A percentile compares a stretch with the other conserved stretches of the same genome.
Conservation (phyloP, 1,284 basidiomycete species). For the Sanghuangporus baumii region DNA sequence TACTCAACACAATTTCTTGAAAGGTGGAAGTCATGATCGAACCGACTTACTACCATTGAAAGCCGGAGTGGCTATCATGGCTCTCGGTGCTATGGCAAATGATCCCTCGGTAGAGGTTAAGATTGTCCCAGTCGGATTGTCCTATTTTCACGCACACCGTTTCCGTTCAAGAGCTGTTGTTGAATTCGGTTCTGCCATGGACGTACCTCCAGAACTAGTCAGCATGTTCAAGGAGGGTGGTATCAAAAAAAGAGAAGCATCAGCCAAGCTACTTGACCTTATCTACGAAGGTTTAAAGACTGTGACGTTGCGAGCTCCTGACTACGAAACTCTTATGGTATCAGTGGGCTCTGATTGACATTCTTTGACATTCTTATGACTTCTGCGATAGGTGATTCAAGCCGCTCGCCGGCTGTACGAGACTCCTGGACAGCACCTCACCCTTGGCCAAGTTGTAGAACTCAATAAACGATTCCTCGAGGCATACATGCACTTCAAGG, state of each 20-base stretch:
- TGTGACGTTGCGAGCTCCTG: slow-evolving; percentile 93
- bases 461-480: slow-evolving; percentile 93
- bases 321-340: slow-evolving; percentile 98
- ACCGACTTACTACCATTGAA: slow-evolving; percentile 93
- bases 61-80: slow-evolving; percentile 95
- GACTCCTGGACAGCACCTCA: slow-evolving; percentile 91
- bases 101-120: slow-evolving; percentile 84
- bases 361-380: neutral
- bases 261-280: slow-evolving; percentile 84
- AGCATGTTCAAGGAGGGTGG: slow-evolving; percentile 92
- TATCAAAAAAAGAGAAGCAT: slow-evolving; percentile 84
- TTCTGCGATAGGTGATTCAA: slow-evolving; percentile 72
- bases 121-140: slow-evolving; percentile 91
- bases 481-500: slow-evolving; percentile 90
- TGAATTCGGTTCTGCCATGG: slow-evolving; percentile 91
- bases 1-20: slow-evolving; percentile 1
- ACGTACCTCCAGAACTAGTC: slow-evolving; percentile 83
- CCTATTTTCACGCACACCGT: slow-evolving; percentile 93
- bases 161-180: slow-evolving; percentile 95
- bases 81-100: slow-evolving; percentile 93
- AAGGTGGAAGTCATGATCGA: slow-evolving; percentile 94
- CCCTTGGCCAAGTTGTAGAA: slow-evolving; percentile 95
- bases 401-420: slow-evolving; percentile 93
- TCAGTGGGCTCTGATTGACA: slow-evolving; percentile 8
- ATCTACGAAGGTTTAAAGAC: slow-evolving; percentile 97